Evolutionary conservation across 345 rosid genomes (phyloP).

Genomic region (Arabidopsis arenosa): DNA sequence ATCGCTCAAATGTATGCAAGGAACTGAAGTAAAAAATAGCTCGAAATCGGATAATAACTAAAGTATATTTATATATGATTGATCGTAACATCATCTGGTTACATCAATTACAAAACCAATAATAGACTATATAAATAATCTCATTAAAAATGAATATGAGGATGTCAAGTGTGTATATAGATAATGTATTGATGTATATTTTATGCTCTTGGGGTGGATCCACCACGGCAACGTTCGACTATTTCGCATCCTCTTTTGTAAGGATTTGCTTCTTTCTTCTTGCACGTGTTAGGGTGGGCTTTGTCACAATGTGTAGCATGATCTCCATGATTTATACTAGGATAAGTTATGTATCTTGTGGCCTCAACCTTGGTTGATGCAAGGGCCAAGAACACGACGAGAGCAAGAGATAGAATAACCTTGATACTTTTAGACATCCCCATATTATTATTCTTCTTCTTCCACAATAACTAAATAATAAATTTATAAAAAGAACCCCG

Average conservation of each 20-base stretch:
- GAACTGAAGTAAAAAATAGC: background rate
- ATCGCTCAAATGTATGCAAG: background rate
- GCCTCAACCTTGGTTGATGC: conserved; percentile 15
- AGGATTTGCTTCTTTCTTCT: conserved; percentile 13
- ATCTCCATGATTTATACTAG: background rate
- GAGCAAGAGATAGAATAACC: conserved; percentile 11
- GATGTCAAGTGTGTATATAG: background rate
- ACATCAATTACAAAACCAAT: conserved; percentile 13
- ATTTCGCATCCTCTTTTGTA: conserved; percentile 14
- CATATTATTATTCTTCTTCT: conserved; percentile 5
- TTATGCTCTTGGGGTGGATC: background rate
- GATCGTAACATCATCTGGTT: background rate
- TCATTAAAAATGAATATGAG: background rate
- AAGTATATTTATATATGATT: background rate
- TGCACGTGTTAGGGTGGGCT: background rate
- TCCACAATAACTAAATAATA: background rate
- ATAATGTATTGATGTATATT: background rate
- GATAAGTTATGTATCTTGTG: conserved; percentile 1
- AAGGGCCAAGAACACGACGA: conserved; percentile 27
- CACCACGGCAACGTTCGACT: background rate
- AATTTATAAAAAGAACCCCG: background rate
- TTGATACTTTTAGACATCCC: conserved; percentile 29
- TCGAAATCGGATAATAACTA: background rate
- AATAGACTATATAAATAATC: background rate
- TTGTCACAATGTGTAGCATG: background rate